A percentile compares a stretch with the other conserved stretches of the same genome.
phyloP scores from a whole-genome alignment of 1,284 basidiomycete species.

The Athelia psychrophila region DNA sequence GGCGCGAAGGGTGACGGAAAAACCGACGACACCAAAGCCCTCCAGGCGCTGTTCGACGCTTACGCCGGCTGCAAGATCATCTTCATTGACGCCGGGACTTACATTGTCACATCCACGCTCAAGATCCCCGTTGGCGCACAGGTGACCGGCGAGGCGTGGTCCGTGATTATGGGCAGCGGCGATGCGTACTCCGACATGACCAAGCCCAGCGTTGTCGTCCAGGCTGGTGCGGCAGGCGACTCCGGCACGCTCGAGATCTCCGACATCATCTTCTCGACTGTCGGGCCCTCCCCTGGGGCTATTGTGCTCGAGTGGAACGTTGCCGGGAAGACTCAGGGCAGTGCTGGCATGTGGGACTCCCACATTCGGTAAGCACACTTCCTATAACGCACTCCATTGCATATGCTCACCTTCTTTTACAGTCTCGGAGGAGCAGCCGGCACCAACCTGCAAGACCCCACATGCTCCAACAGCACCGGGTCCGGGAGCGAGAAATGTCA shows the following conservation, averaged over 20 bases:
- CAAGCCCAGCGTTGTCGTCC: not conserved
- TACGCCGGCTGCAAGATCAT: conserved; percentile 46
- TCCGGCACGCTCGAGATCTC: conserved; percentile 38
- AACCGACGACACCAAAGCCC: conserved; percentile 47
- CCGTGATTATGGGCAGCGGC: conserved; percentile 29
- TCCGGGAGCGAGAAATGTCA: conserved; percentile 41
- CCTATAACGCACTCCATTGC: not conserved
- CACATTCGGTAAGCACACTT: conserved; percentile 30
- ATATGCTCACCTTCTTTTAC: conserved; percentile 48
- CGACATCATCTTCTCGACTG: conserved; percentile 46
- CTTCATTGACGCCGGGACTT: conserved; percentile 43
- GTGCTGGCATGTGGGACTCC: conserved; percentile 29
- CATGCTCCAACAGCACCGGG: conserved; percentile 40
- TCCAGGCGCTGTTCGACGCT: conserved; percentile 22
- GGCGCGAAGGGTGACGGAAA: conserved; percentile 48
- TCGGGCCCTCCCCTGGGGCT: conserved; percentile 48
- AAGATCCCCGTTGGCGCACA: conserved; percentile 44
- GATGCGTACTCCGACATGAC: not conserved
- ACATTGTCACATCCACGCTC: conserved; percentile 44
- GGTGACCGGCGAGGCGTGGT: conserved; percentile 48
- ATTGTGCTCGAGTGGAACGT: conserved; percentile 30
- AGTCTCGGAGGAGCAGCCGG: conserved; percentile 43
- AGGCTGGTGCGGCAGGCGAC: conserved; percentile 19
- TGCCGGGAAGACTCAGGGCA: not conserved
- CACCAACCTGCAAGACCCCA: conserved; percentile 45